A percentile compares a stretch with the other conserved stretches of the same genome.
phyloP scores from a whole-genome alignment of 352 stramenopile species.

The Blastocystis sp. region DNA sequence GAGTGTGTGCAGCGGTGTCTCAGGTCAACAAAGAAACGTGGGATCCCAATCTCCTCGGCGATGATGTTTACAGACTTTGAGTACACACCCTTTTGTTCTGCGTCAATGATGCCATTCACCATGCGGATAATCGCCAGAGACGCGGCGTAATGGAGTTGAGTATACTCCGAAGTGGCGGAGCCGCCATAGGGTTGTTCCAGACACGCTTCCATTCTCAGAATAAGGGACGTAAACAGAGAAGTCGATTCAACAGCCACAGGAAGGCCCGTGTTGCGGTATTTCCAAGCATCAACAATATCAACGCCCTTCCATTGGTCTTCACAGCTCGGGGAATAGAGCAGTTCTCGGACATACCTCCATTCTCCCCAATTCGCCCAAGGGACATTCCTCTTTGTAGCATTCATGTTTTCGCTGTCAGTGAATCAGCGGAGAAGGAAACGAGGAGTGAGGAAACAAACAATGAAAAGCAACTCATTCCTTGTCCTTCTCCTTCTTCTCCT shows the following conservation, averaged over 20 bases:
- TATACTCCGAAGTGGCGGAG: not conserved
- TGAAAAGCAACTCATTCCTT: conserved; percentile 6
- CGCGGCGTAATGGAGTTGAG: conserved; percentile 10
- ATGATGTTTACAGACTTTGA: conserved; percentile 49
- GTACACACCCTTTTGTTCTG: conserved; percentile 62
- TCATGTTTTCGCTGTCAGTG: conserved; percentile 6
- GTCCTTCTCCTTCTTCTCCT: conserved; percentile 15
- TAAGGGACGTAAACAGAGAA: not conserved
- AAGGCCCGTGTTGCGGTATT: not conserved
- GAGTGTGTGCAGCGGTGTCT: conserved; percentile 67
- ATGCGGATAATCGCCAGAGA: conserved; percentile 64
- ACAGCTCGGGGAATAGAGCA: conserved; percentile 7
- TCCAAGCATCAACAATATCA: conserved; percentile 50
- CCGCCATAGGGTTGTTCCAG: not conserved
- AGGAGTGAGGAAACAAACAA: conserved; percentile 10
- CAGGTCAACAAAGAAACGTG: conserved; percentile 69
- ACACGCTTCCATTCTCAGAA: conserved; percentile 22
- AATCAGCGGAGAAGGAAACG: not conserved
- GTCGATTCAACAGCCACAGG: conserved; percentile 55
- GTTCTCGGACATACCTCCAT: conserved; percentile 24
- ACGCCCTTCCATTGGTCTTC: not conserved
- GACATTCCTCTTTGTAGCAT: not conserved
- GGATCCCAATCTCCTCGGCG: conserved; percentile 59
- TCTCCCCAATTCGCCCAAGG: conserved; percentile 44
- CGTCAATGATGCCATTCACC: conserved; percentile 69